Base-by-base conservation (phyloP, 2,329 filamentous ascomycete species). In the Colletotrichum cuscutae region DNA sequence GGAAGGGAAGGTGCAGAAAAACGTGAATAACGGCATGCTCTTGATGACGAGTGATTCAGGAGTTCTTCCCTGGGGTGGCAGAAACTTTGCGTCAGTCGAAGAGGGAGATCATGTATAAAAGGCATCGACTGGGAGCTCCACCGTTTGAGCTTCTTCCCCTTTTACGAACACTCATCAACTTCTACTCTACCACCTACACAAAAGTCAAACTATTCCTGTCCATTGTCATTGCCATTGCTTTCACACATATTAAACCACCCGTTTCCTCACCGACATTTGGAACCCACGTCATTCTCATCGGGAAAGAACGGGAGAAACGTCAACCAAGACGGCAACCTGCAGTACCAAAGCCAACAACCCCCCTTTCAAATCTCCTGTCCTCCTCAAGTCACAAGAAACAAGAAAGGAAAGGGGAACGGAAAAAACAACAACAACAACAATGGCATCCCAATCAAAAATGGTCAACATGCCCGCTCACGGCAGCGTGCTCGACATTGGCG, bases 401-500 rank as follows among this genome's bases (percentile, higher is more conserved):
- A 22, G 12, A 26, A 26, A 56, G 28, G 28, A 32, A 32, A 8
- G 8, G 11, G 30, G 11, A 32, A 24, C 24, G 24, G 24, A 24
- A 24, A 24, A 24, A 24, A 24, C 24, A 24, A 24, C 24, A 24
- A 24, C 24, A 24, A 24, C 24, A 30, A 26, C 56, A 35, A 70
- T 65, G 67, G 28, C 22, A 13, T 3, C 49, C 4, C 46, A 28
- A 19, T 28, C 22, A 12, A 56, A 56, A 19, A 65, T 28, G 22
- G 13, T 22, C 65, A 8, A n/a, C 42, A 60, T 68, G 30, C 78
- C 77, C 30, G 56, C 53, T 19, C 79, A 84, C 61, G 83, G 82
- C 54, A 68, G 76, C 35, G 80, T 84, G 35, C 64, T 81, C 49
- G 81, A 85, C 54, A 85, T 85, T 60, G 83, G 83, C 13, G 83